A percentile compares a stretch with the other conserved stretches of the same genome.
These are phyloP conservation scores for Sporothrix mexicana DNA, from an alignment of 2,329 filamentous ascomycete genomes.

Conservation along the genomic window DNA sequence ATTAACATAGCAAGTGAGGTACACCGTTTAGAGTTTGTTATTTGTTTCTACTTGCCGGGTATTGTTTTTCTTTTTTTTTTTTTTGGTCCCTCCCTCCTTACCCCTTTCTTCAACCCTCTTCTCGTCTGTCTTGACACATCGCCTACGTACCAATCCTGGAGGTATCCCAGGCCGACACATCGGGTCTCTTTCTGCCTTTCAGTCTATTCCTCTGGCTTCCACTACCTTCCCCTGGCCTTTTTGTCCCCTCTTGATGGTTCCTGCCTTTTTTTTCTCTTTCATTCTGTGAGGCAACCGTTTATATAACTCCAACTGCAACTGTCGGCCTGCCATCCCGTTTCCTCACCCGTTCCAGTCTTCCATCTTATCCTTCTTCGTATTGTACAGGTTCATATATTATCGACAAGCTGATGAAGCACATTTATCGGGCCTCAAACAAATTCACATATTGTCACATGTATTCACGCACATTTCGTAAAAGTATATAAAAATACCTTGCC, in stretches of 20 bases:
- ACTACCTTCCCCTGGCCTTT: not conserved
- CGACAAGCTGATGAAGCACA: not conserved
- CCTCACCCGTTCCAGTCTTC: no score
- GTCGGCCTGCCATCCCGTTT: not conserved
- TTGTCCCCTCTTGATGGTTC: not conserved
- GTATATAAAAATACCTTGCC: not conserved
- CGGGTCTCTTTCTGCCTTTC: constrained; percentile 1
- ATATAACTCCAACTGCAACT: not conserved
- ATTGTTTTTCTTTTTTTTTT: not conserved
- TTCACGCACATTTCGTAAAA: not conserved
- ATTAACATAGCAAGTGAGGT: not conserved
- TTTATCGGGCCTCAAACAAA: not conserved
- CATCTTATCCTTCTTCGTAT: not conserved
- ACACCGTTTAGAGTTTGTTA: not conserved
- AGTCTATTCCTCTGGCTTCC: not conserved
- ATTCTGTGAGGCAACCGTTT: constrained; percentile 3
- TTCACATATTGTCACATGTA: no score
- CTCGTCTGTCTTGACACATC: not conserved
- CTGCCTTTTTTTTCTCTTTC: not conserved
- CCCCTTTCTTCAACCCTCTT: not conserved
- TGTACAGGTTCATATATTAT: not conserved
- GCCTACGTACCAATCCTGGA: no score
- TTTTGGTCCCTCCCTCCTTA: not conserved
- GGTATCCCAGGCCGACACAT: not conserved
- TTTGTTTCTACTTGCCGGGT: not conserved